phyloP scores from a whole-genome alignment of 1,284 basidiomycete genomes.

The Leccinum subfulvum region DNA sequence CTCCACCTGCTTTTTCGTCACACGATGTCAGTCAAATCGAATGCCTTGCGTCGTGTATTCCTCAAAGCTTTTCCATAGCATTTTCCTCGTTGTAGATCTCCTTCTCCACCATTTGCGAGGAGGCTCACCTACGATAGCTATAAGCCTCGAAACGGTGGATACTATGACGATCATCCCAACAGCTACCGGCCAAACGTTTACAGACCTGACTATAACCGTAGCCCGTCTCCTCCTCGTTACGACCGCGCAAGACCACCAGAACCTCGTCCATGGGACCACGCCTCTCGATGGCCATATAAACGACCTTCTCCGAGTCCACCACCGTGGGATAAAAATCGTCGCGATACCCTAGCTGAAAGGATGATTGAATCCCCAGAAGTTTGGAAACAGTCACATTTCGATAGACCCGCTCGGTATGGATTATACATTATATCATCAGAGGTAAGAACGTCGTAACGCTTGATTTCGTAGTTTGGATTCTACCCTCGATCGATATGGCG shows the following conservation, averaged over 20 bases:
- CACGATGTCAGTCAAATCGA: conserved; percentile 37
- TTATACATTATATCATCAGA: conserved; percentile 19
- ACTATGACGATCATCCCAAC: conserved; percentile 42
- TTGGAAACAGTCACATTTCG: conserved; percentile 61
- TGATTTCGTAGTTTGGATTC: conserved; percentile 26
- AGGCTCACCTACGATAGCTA: conserved; percentile 52
- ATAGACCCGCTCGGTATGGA: conserved; percentile 33
- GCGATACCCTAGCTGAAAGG: conserved; percentile 48
- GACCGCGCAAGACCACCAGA: conserved; percentile 35
- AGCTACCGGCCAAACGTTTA: conserved; percentile 42
- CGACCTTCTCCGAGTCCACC: conserved; percentile 36
- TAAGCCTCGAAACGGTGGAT: conserved; percentile 40
- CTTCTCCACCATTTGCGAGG: conserved; percentile 45
- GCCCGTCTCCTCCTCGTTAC: conserved; percentile 54
- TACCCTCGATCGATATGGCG: conserved; percentile 27
- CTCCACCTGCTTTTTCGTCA: conserved; percentile 22
- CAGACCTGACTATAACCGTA: conserved; percentile 38
- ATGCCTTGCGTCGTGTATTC: conserved; percentile 16
- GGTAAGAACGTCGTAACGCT: conserved; percentile 26
- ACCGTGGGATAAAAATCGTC: conserved; percentile 34
- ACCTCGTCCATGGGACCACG: conserved; percentile 34
- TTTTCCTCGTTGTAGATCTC: conserved; percentile 42
- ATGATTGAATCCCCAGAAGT: conserved; percentile 69
- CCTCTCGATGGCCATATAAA: conserved; percentile 31
- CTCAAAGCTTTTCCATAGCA: conserved; percentile 39